Conservation (phyloP, 2,329 filamentous ascomycete genomes). For the Venturia pyrina region DNA sequence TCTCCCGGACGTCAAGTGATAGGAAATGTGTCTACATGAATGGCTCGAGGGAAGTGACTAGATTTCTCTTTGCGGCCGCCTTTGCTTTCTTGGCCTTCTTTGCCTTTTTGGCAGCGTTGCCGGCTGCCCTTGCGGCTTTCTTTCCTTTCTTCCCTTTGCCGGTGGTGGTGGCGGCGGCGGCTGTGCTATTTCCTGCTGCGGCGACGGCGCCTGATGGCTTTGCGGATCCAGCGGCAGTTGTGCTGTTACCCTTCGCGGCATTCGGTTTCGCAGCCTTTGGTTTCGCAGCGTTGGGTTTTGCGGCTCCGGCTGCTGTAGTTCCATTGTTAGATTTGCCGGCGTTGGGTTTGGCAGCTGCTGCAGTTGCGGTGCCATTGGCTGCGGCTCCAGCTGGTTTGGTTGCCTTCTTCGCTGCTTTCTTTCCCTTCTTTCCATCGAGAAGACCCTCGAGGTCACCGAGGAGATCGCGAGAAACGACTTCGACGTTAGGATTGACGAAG, state of each 20-base stretch:
- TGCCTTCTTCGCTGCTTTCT: not conserved
- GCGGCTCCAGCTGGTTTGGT: not conserved
- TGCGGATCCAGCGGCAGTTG: not conserved
- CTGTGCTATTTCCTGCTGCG: not conserved
- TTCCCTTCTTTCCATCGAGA: not conserved
- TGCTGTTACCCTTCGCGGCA: not conserved
- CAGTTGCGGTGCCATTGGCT: not conserved
- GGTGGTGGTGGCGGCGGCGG: not conserved
- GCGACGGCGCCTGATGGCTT: not conserved
- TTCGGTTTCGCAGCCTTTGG: not conserved
- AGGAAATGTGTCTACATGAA: not conserved
- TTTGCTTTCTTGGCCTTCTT: not conserved
- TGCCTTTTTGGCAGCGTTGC: not conserved
- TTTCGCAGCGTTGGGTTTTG: not conserved
- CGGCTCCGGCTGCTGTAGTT: not conserved
- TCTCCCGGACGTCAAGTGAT: too few species aligned
- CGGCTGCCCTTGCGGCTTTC: not conserved
- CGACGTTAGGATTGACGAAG: not conserved
- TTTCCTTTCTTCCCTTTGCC: not conserved
- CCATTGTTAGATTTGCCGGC: not conserved
- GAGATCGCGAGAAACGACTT: not conserved
- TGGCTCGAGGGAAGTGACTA: not conserved
- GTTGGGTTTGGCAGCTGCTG: not conserved
- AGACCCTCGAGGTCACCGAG: not conserved
- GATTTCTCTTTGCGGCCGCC: not conserved